Base-by-base conservation (phyloP, 306 rosid genomes). In the Pachyrhizus erosus region DNA sequence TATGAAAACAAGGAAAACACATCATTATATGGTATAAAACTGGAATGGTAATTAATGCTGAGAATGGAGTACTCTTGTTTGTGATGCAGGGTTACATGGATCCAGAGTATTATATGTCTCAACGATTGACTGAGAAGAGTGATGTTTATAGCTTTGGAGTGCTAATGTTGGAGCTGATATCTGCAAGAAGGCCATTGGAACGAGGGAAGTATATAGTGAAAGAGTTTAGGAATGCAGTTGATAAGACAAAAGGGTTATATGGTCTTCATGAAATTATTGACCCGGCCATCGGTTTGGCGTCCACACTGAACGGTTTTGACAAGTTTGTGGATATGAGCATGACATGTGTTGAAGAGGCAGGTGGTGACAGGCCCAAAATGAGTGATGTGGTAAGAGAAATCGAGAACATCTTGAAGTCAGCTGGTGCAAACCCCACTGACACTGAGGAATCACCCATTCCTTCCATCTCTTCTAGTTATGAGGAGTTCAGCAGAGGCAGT, bases 101-200 rank as follows among this genome's bases (percentile, higher is more conserved):
- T 62, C 86, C 86, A 60, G 86, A 77, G 70, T 83, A 83, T 49
- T 77, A 77, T 14, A 83, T 70, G 83, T 60, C 83, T 61, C 83
- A 83, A 70, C 86, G 71, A 7, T 13, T 83, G 46, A 83, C 88
- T 0, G 92, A 92, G 84, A 92, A 92, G 87, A 92, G 93, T 70
- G 94, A 92, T 57, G 93, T 92, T 1, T 89, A 89, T 70, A 84
- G 94, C 75, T 92, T 87, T 62, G 93, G 92, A 33, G 94, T 92
- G 70, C 79, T 92, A 51, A 79, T 89, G 91, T 18, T 92, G 66
- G 97, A 92, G 86, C 58, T 89, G 72, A 76, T 92, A 37, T 86
- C 97, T 11, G 88, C 94, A 15, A 90, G 61, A 74, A 78, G 42
- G 77, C 92, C 97, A 21, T 81, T 90, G 29, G 89, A 87, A 75